Evolutionary conservation across 768 basidiomycete genomes (phyloP), one percentile per base, ranked within the genome.

Genomic region (Lentinula edodes): DNA sequence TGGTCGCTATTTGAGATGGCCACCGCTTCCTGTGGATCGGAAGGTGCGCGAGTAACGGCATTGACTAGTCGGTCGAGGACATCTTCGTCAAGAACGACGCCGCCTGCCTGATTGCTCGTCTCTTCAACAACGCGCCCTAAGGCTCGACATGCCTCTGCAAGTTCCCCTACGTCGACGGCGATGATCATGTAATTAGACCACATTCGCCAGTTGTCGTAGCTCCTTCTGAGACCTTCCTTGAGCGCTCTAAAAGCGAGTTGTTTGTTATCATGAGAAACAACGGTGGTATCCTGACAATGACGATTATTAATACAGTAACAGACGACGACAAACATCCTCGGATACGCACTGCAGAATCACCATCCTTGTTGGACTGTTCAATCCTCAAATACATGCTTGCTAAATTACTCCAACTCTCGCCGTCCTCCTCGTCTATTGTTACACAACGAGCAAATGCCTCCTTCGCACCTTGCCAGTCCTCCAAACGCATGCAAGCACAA

Each of bases 141-240:
- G 0, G 95, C 96, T 42, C 92, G 87, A 62, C 86, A 88, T 0
- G 93, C 88, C 70, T 99, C 96, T 0, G 85, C 79, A 53, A 98
- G 80, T 70, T 98, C 95, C 6, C 95, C 96, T 18, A 98, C 90
- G 66, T 98, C 94, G 73, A 97, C 80, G 3, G 92, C 83, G 32
- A 98, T 88, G 68, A 97, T 79, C 89, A 93, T 95, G 78, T 95
- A 98, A 78, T 99, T 99, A 63, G 82, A 81, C 97, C 97, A 99
- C 91, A 99, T 95, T 18, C 93, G 84, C 95, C 96, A 98, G 69
- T 94, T 95, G 32, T 92, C 88, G 71, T 93, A 91, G 53, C 84
- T 83, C 72, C 83, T 85, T 66, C 87, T 88, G 63, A 98, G 81
- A 1, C 97, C 95, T 63, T 93, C 91, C 65, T 90, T 89, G 32